Evolutionary conservation across 129 eudicot species (phyloP).

Genomic region (Saposhnikovia divaricata): DNA sequence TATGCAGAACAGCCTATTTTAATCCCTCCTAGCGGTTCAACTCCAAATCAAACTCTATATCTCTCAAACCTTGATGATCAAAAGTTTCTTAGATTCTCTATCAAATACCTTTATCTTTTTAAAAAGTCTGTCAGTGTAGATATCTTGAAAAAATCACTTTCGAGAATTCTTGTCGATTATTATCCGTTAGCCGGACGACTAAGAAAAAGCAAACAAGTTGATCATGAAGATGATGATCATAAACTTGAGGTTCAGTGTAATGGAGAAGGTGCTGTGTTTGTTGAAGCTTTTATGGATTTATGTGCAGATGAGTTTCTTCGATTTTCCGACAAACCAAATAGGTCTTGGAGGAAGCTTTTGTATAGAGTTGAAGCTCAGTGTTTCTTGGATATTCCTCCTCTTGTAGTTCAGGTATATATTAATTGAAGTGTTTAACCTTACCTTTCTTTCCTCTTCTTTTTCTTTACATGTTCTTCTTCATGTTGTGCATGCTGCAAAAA

Average conservation of each 20-base stretch:
- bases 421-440: background rate
- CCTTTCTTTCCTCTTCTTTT: background rate
- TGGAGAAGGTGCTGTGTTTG: conserved; percentile 91
- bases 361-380: conserved; percentile 54
- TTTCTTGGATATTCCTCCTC: conserved; percentile 87
- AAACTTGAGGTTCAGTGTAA: conserved; percentile 83
- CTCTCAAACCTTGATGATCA: conserved; percentile 94
- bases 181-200: conserved; percentile 91
- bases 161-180: conserved; percentile 64
- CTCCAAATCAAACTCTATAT: conserved; percentile 61
- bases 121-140: conserved; percentile 35
- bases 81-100: conserved; percentile 84
- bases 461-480: background rate
- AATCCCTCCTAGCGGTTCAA: conserved; percentile 56
- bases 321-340: conserved; percentile 58
- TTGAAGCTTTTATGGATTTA: conserved; percentile 72
- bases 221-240: conserved; percentile 28
- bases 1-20: conserved; percentile 46
- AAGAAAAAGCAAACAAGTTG: conserved; percentile 17
- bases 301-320: conserved; percentile 46
- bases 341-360: conserved; percentile 83
- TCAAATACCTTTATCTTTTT: conserved; percentile 74
- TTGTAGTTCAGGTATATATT: conserved; percentile 64
- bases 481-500: background rate
- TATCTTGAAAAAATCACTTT: conserved; percentile 47